Base-by-base conservation (phyloP, 345 rosid species). In the Salix caprea region DNA sequence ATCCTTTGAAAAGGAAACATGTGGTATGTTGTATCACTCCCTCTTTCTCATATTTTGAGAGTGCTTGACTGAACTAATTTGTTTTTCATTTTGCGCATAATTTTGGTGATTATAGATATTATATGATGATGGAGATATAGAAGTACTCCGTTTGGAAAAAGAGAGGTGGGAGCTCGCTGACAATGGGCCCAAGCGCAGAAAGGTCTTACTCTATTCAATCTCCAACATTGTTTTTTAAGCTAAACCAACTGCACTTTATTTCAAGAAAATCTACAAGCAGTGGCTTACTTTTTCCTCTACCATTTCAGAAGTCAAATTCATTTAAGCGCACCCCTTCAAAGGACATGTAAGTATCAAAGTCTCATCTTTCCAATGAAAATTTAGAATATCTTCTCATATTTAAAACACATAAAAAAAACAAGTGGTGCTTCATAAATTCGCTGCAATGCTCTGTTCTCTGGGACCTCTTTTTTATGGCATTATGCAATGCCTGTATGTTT, bases 121-220 rank as follows among this genome's bases (percentile, higher is more conserved):
- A 66, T 96, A 96, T 54, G 92, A 96, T 65, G 99, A 96, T 81
- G 98, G 97, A 78, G 99, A 93, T 87, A 89, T 96, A 69, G 98
- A 96, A 85, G 95, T 96, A 70, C 97, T 96, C 42, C 84, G 88
- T 77, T 85, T 96, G 36, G 90, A 91, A 48, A 96, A 87, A 85
- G 98, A 96, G 81, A 90, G 91, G 60, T 96, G 99, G 99, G 94
- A 96, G 84, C 88, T 90, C 18, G 74, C 86, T 75, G 89, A 92
- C 86, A 80, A 75, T 23, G 87, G 88, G 74, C 87, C 82, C 78
- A 96, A 90, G 77, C 44, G 87, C 37, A 36, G 81, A 80, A 92
- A 92, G 97, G 97, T 94, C 67, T 15, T 24, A 5, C 5, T 60
- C 16, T 42, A 44, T 40, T 65, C 65, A 73, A 48, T 74, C 46